Base-by-base conservation (phyloP, 1,284 basidiomycete species). In the Singerocomus inundabilis region DNA sequence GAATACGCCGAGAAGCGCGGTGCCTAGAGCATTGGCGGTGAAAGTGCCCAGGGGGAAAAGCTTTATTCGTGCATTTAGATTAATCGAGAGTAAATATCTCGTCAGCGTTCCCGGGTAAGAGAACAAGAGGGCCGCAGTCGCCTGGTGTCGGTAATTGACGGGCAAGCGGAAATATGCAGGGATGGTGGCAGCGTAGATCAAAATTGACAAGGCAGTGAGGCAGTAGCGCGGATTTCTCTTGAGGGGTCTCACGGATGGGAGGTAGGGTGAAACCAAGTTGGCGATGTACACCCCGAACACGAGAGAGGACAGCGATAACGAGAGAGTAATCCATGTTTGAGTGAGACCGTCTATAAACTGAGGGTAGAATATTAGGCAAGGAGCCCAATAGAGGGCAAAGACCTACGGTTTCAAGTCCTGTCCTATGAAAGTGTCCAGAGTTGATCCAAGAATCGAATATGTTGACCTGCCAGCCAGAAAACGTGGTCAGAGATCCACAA, bases 401-500 rank as follows among this genome's bases (percentile, higher is more conserved):
- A 73, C 89, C 50, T 57, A 94, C 96, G 66, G 92, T 84, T 59
- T 84, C 77, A 35, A 98, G 76, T 46, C 92, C 88, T 47, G 78
- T 73, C 41, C 91, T 80, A 51, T 77, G 63, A 46, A 74, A 80
- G 12, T 76, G 70, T 13, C 73, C 69, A 15, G 78, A 72, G 66
- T 98, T 91, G 0, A 89, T 78, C 80, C 94, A 99, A 0, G 93
- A 88, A 44, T 80, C 71, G 64, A 96, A 99, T 1, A 93, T 73
- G 55, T 93, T 89, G 8, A 93, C 65, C 70, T 98, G 93, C 96
- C 97, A 99, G 15, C 85, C 81, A 5, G 94, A 97, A 72, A 98
- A 99, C 0, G 95, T 98, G 5, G 97, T 99, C 57, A 98, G 72
- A 5, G 92, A 96, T 2, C 96, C 97, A 63, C 96, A 98, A 66